phyloP scores from a whole-genome alignment of 805 yeast species.

The Metschnikowia bowlesiae region DNA sequence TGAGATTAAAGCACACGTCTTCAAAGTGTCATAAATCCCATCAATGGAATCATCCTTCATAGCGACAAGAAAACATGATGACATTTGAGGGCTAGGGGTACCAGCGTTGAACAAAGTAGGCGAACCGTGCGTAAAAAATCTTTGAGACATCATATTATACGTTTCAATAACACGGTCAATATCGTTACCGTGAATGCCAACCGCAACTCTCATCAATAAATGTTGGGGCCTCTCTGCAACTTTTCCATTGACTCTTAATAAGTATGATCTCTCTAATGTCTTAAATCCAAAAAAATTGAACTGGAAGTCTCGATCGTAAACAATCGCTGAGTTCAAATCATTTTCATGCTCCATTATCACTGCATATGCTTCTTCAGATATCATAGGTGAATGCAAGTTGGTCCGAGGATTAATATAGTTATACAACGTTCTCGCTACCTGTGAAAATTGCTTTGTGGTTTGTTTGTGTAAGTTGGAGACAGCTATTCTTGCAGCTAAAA shows the following conservation, averaged over 20 bases:
- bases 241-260: constrained; percentile 50
- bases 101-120: constrained; percentile 63
- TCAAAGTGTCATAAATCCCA: constrained; percentile 57
- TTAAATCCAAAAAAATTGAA: constrained; percentile 60
- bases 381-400: constrained; percentile 48
- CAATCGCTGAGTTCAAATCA: constrained; percentile 43
- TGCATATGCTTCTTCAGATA: constrained; percentile 38
- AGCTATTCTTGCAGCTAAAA: constrained; percentile 92
- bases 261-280: constrained; percentile 56
- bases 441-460: constrained; percentile 81
- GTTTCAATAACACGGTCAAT: constrained; percentile 51
- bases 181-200: constrained; percentile 57
- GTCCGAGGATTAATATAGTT: constrained; percentile 79
- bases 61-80: constrained; percentile 59
- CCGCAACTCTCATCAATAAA: constrained; percentile 56
- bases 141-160: constrained; percentile 55
- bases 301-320: constrained; percentile 47
- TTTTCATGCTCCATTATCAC: constrained; percentile 36
- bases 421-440: constrained; percentile 69
- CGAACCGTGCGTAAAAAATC: constrained; percentile 57
- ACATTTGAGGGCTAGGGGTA: constrained; percentile 56
- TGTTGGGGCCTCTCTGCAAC: constrained; percentile 63
- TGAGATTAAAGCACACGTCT: constrained; percentile 58
- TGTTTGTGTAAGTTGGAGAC: constrained; percentile 92
- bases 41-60: constrained; percentile 63